These are phyloP conservation scores for Xylariales sp. DNA, from an alignment of 2,329 filamentous ascomycete species.

Conservation along the genomic window DNA sequence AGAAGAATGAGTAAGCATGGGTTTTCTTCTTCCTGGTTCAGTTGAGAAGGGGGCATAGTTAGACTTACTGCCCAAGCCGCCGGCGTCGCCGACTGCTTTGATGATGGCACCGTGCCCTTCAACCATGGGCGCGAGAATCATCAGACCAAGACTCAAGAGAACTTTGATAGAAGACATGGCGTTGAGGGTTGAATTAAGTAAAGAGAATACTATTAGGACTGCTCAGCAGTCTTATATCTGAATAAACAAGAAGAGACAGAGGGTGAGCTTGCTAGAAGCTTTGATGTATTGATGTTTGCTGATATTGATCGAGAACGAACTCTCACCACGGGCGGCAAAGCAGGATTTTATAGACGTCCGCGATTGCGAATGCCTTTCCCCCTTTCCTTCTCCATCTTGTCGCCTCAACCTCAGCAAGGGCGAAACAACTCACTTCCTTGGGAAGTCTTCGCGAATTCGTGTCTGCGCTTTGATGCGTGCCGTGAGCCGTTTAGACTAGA, in stretches of 20 bases:
- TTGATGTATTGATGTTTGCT: slow-evolving; percentile 3
- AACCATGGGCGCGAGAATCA: slow-evolving; percentile 66
- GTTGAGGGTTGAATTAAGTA: slow-evolving; percentile 12
- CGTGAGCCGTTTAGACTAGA: slow-evolving; percentile 4
- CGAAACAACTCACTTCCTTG: slow-evolving; percentile 5
- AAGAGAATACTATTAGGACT: slow-evolving; percentile 31
- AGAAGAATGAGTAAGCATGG: slow-evolving; percentile 4
- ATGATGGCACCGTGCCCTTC: slow-evolving; percentile 72
- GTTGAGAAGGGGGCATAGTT: background rate
- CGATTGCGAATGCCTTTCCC: background rate
- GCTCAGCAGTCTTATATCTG: slow-evolving; percentile 42
- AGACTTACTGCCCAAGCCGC: slow-evolving; percentile 62
- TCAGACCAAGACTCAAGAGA: slow-evolving; percentile 57
- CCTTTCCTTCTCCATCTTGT: background rate
- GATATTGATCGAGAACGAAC: slow-evolving; percentile 8
- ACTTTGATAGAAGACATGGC: slow-evolving; percentile 47
- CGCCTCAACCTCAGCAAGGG: background rate
- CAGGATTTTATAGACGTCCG: slow-evolving; percentile 27
- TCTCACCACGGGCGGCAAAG: slow-evolving; percentile 13
- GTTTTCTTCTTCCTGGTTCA: background rate
- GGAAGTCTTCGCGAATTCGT: background rate
- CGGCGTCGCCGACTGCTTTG: slow-evolving; percentile 66
- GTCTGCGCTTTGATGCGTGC: background rate
- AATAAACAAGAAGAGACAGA: background rate
- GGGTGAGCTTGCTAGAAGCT: slow-evolving; percentile 28